A percentile compares a stretch with the other conserved stretches of the same genome.
phyloP scores from a whole-genome alignment of 495 filamentous ascomycete species.

The Gamarada debralockiae region DNA sequence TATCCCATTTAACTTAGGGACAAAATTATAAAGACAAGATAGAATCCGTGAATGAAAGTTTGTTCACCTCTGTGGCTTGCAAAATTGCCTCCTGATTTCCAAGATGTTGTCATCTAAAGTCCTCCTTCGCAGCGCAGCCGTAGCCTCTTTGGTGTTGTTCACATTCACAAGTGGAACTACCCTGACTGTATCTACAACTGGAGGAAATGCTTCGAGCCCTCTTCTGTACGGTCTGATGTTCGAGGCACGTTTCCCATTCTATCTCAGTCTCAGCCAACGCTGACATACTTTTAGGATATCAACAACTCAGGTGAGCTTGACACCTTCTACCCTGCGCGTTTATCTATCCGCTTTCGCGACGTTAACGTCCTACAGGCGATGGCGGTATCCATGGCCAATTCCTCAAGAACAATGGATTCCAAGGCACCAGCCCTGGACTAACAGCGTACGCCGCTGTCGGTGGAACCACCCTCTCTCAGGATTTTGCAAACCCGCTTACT shows the following conservation, averaged over 20 bases:
- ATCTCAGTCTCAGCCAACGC: not conserved
- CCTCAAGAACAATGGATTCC: conserved; percentile 56
- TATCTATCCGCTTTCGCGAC: conserved; percentile 51
- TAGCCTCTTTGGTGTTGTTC: not conserved
- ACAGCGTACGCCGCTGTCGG: conserved; percentile 45
- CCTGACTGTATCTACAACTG: conserved; percentile 37
- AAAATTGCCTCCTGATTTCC: too few relatives aligned
- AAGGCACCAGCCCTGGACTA: conserved; percentile 39
- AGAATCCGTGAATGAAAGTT: too few relatives aligned
- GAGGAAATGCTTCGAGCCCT: conserved; percentile 49
- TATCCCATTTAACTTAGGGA: too few relatives aligned
- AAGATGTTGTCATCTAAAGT: not conserved
- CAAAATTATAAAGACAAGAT: too few relatives aligned
- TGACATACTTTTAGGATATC: conserved; percentile 5
- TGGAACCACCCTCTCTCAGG: conserved; percentile 32
- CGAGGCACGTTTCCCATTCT: conserved; percentile 32
- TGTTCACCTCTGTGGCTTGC: too few relatives aligned
- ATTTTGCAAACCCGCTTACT: conserved; percentile 36
- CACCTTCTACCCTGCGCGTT: not conserved
- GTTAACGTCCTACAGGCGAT: conserved; percentile 51
- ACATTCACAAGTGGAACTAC: not conserved
- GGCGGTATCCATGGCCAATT: conserved; percentile 59
- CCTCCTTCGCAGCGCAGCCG: not conserved
- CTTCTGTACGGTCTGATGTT: conserved; percentile 59
- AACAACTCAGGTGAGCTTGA: conserved; percentile 14